Evolutionary conservation across 2,329 filamentous ascomycete species (phyloP), one percentile per base, ranked within the genome.

Genomic region (Neonectria sp.): DNA sequence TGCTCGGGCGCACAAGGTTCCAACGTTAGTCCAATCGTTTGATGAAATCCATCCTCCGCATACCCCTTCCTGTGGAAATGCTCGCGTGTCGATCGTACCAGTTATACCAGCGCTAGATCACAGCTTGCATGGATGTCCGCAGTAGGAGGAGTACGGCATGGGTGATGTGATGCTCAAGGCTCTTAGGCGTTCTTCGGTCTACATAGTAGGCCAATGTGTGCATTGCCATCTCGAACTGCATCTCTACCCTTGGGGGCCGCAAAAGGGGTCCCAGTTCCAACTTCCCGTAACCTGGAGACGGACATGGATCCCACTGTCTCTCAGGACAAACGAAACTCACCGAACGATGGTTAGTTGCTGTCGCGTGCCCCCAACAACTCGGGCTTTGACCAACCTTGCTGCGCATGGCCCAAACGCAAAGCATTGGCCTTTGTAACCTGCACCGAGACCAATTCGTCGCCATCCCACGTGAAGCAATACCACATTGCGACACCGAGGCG

Each of bases 381-480:
- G 51, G 51, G 52, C 45, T 60, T 25, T 51, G 51, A 33, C 51
- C 6, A 46, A 49, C n/a, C 11, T 48, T 17, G 40, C 27, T 53
- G 35, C 21, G 11, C 37, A 35, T 24, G 12, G 37, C 29, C 55
- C 27, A 55, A 37, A 51, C 40, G 37, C 33, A 51, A 15, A 65
- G 63, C 45, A 24, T 46, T 52, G 43, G 37, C 49, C 13, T 40
- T 27, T 35, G 9, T 9, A 17, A 13, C 46, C 58, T 31, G 29
- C 45, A 29, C 9, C 11, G 46, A 35, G 37, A 60, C 60, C 31
- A 45, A 61, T 58, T 24, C 25, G 24, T 63, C 43, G 40, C 25
- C 49, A 63, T 66, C 64, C 61, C 73, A 75, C 73, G 71, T 74
- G 69, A 75, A 74, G 69, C 52, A 63, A 65, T 75, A 66, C 73